Conservation (phyloP, 2,329 filamentous ascomycete genomes). For the Aureobasidium sp. region DNA sequence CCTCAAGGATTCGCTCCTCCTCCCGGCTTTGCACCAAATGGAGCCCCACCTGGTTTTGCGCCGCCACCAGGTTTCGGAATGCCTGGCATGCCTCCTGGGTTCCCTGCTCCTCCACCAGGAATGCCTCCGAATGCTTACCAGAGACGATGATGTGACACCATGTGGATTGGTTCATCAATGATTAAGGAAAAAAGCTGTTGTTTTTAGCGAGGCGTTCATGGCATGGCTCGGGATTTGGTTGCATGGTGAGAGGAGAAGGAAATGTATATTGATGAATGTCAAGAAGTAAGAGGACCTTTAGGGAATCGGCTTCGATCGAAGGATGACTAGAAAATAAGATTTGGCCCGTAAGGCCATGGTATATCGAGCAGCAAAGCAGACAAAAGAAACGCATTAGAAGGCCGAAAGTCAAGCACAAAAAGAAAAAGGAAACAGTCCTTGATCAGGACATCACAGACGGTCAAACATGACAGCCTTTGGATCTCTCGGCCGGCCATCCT, state of each 20-base stretch:
- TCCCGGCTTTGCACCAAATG: constrained; percentile 24
- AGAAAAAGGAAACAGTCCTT: neutral
- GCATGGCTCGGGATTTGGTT: constrained; percentile 8
- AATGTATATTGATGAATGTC: neutral
- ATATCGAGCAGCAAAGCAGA: neutral
- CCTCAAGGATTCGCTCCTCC: constrained; percentile 40
- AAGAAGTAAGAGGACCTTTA: neutral
- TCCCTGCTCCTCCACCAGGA: constrained; percentile 30
- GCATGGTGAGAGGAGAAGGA: neutral
- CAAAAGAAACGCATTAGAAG: neutral
- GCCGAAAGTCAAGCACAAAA: neutral
- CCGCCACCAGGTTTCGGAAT: constrained; percentile 27
- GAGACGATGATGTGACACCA: neutral
- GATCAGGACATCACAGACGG: constrained; percentile 1
- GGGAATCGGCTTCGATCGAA: neutral
- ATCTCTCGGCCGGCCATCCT: constrained; percentile 81
- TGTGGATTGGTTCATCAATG: neutral
- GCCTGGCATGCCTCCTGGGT: constrained; percentile 36
- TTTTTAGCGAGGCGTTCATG: constrained; percentile 18
- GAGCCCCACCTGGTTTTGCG: constrained; percentile 40
- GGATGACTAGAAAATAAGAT: neutral
- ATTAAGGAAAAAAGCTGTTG: constrained; percentile 5
- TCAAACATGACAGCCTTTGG: constrained; percentile 90
- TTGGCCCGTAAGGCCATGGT: neutral
- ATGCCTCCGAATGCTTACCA: constrained; percentile 19